Base-by-base conservation (phyloP, 176 grass and related monocot species). In the Musa troglodytarum region DNA sequence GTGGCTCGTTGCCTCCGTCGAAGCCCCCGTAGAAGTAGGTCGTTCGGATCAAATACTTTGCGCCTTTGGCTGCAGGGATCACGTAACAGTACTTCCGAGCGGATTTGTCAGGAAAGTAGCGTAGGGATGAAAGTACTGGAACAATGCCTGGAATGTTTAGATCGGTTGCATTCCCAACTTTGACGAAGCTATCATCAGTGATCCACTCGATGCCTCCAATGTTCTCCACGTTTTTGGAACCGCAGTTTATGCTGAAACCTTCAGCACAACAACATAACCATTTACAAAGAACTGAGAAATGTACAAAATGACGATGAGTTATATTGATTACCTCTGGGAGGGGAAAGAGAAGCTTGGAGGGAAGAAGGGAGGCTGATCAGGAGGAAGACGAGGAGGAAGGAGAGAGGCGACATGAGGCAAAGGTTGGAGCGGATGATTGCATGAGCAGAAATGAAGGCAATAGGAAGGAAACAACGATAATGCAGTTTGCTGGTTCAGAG, bases 21-120 rank as follows among this genome's bases (percentile, higher is more conserved):
- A 99, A 99, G 23, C 80, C 84, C 49, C 86, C 95, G 74, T 99
- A 94, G 88, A 63, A 94, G 81, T 93, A 98, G 2, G 88, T 89
- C 8, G 90, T 94, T 11, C 95, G 71, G 55, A 98, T 69, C 57
- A 98, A 74, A 78, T 94, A 94, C 81, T 74, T 82, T 14, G 65
- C 68, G 12, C 64, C 49, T 50, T 58, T 85, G 53, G 6, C 10
- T 53, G 77, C 84, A 0, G 94, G 90, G 51, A 98, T 17, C 78
- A 76, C 70, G 82, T 89, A 98, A 75, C 94, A 98, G 78, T 91
- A 76, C 85, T 91, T 98, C 29, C 79, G 20, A 0, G 94, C 75
- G 0, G 78, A 69, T 58, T 22, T 19, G 80, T 91, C 82, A 8
- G 86, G 94, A 76, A 98, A 98, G 83, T 80, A 98, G 12, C 94